phyloP scores from a whole-genome alignment of 2,329 filamentous ascomycete genomes.

The Pseudodiploospora longispora region DNA sequence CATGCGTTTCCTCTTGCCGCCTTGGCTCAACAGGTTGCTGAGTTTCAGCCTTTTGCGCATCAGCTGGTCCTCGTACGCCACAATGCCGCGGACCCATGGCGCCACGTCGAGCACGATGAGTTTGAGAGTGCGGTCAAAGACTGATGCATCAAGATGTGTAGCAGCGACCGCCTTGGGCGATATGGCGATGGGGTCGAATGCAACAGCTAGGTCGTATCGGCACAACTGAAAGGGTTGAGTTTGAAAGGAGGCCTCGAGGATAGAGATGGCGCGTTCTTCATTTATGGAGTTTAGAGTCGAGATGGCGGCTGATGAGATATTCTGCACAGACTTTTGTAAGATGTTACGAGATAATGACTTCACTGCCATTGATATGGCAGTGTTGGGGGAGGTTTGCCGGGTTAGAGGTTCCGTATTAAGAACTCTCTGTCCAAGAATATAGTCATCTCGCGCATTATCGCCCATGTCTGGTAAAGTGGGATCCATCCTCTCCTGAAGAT shows the following conservation, averaged over 20 bases:
- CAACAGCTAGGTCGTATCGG: conserved; percentile 46
- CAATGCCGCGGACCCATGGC: conserved; percentile 82
- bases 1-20: conserved; percentile 43
- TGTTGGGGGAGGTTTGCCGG: conserved; percentile 19
- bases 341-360: conserved; percentile 21
- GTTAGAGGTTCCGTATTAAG: conserved; percentile 36
- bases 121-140: conserved; percentile 64
- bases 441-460: conserved; percentile 40
- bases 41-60: conserved; percentile 59
- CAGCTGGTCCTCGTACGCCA: conserved; percentile 64
- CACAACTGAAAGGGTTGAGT: conserved; percentile 23
- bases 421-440: conserved; percentile 37
- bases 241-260: conserved; percentile 31
- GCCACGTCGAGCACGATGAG: conserved; percentile 70
- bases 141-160: conserved; percentile 54
- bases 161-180: conserved; percentile 33
- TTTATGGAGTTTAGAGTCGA: conserved; percentile 19
- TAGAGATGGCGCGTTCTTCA: conserved; percentile 24
- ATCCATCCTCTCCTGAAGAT: conserved; percentile 48
- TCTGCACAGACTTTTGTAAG: conserved; percentile 5
- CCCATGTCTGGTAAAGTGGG: conserved; percentile 51
- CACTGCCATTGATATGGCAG: conserved; percentile 20
- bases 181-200: conserved; percentile 53
- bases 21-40: conserved; percentile 54
- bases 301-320: neutral